Base-by-base conservation (phyloP, 805 yeast species). In the Myxozyma kluyveri region DNA sequence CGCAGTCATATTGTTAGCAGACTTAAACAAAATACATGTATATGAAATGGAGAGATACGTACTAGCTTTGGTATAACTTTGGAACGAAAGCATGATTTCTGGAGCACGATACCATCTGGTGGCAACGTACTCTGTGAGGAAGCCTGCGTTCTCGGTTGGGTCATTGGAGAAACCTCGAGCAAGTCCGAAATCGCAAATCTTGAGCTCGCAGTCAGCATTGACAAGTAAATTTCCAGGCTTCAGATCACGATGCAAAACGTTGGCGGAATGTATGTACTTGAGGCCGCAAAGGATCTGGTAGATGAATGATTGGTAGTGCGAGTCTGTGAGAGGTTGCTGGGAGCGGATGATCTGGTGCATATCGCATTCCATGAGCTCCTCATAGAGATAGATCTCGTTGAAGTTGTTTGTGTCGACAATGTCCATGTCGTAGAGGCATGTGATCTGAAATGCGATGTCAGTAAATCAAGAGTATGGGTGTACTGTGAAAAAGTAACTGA, bases 21-120 rank as follows among this genome's bases (percentile, higher is more conserved):
- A 24, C 24, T 24, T 21, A 9, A 32, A n/a, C 23, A 14, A 52
- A 18, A 23, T 18, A 22, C 10, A n/a, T n/a, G n/a, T n/a, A n/a
- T n/a, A n/a, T 17, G 19, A 39, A 21, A 27, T 18, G 35, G 14
- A 27, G n/a, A 10, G 23, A 26, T 10, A 42, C 62, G 12, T 49
- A 57, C 61, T 91, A 22, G 99, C 96, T 71, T 88, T 90, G 4
- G 98, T 87, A 69, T 91, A 91, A 53, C 90, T 88, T 68, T 93
- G 95, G 73, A 87, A 88, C 59, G 95, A 84, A 49, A 93, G 75
- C 89, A 93, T 91, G 69, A 93, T 89, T 66, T 93, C 99, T 0
- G 99, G 99, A 2, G 99, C 99, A 61, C 99, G 76, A 70, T 93
- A 93, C 99, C 99, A 93, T 67, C 99, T 78, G 0, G 99, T 93